Percentiles rank a stretch among this genome's conserved stretches.
These are phyloP conservation scores for Apophysomyces ossiformis DNA, from an alignment of 371 early-diverging fungal genomes.

Conservation along the genomic window DNA sequence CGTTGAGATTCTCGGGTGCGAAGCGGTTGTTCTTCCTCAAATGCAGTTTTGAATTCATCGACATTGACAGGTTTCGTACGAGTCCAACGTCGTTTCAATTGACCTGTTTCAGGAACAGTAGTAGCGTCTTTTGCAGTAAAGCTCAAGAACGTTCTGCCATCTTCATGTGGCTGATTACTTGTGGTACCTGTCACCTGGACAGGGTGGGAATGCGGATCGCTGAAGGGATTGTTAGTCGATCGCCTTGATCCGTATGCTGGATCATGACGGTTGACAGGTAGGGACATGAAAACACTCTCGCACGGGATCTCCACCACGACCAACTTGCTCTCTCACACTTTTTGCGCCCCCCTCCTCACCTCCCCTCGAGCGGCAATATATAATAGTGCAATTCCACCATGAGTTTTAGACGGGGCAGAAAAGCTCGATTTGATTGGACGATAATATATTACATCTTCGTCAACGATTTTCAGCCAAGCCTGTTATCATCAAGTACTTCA, in stretches of 20 bases:
- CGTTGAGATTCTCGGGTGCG: neutral
- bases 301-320: neutral
- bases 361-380: neutral
- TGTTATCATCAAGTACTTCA: too few species aligned
- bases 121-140: slow-evolving; percentile 1
- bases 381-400: too few species aligned
- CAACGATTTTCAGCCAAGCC: too few species aligned
- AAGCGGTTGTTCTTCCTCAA: slow-evolving; percentile 1
- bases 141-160: slow-evolving; percentile 7
- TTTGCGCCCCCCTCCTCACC: neutral
- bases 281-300: slow-evolving; percentile 8
- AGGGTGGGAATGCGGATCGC: neutral
- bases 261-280: slow-evolving; percentile 9
- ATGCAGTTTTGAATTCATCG: slow-evolving; percentile 4
- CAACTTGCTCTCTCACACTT: neutral
- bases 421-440: too few species aligned
- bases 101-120: neutral
- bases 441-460: too few species aligned
- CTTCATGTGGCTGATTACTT: slow-evolving; percentile 1
- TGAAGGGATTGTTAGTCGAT: slow-evolving; percentile 1
- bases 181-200: slow-evolving; percentile 8
- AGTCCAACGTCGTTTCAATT: slow-evolving; percentile 8
- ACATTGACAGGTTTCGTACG: slow-evolving; percentile 8
- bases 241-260: neutral
- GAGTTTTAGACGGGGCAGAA: too few species aligned